Evolutionary conservation across 1,139 yeast species (phyloP).

Genomic region (Zhuliangozyma blackwelliae): DNA sequence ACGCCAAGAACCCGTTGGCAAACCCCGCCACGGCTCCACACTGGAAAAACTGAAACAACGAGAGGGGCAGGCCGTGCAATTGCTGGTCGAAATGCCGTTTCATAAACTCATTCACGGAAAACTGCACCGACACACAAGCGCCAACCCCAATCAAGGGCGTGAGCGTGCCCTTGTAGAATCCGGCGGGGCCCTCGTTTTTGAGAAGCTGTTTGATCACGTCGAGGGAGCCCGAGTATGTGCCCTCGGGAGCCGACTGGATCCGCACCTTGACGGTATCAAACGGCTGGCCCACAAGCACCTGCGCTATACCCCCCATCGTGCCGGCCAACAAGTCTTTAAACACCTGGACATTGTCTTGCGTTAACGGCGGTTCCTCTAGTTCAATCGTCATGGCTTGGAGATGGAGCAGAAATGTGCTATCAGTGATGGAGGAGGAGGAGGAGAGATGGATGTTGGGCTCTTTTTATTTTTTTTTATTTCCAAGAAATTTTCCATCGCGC

Average conservation of each 20-base stretch:
- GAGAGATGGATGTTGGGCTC: too few relatives aligned
- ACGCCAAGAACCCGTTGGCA: constrained; percentile 80
- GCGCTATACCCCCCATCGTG: constrained; percentile 91
- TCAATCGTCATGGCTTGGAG: constrained; percentile 33
- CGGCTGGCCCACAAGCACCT: constrained; percentile 94
- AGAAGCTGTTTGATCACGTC: constrained; percentile 72
- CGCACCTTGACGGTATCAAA: constrained; percentile 93
- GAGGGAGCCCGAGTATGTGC: constrained; percentile 67
- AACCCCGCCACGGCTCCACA: constrained; percentile 89
- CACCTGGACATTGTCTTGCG: constrained; percentile 49
- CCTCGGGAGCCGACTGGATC: constrained; percentile 78
- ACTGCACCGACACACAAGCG: constrained; percentile 79
- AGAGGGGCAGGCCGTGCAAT: constrained; percentile 37
- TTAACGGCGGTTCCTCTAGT: constrained; percentile 44
- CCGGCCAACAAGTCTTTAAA: constrained; percentile 83
- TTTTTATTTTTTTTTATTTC: too few relatives aligned
- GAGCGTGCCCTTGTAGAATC: constrained; percentile 85
- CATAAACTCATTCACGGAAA: constrained; percentile 90
- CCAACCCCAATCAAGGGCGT: constrained; percentile 89
- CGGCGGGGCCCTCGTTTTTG: constrained; percentile 70
- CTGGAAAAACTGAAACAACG: constrained; percentile 58
- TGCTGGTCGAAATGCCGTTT: constrained; percentile 60
- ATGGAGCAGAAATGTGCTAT: too few relatives aligned
- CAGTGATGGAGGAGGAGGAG: neutral
- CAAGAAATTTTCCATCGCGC: too few relatives aligned